A percentile compares a stretch with the other conserved stretches of the same genome.
Conservation (phyloP, 2,329 filamentous ascomycete species). For the Oidium heveae region DNA sequence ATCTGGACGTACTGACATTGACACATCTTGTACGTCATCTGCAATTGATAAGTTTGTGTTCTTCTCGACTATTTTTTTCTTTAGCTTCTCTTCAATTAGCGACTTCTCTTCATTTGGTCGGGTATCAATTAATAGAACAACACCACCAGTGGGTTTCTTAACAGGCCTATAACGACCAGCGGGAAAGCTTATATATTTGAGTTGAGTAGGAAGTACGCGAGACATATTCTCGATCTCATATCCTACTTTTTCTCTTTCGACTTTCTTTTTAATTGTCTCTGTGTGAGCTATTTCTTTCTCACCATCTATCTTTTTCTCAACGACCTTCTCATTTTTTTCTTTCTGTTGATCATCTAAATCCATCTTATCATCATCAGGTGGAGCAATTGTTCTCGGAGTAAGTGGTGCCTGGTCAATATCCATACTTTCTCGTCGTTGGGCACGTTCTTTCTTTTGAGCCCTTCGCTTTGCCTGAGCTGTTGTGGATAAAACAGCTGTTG, state of each 20-base stretch:
- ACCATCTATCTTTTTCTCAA: constrained; percentile 34
- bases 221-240: constrained; percentile 96
- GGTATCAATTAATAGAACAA: constrained; percentile 72
- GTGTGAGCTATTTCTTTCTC: constrained; percentile 31
- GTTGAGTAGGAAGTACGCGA: constrained; percentile 68
- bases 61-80: constrained; percentile 44
- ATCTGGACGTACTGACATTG: constrained; percentile 17
- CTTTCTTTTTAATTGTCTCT: constrained; percentile 56
- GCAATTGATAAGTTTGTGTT: constrained; percentile 20
- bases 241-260: constrained; percentile 86
- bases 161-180: constrained; percentile 81
- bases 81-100: constrained; percentile 75
- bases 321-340: constrained; percentile 22
- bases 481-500: constrained; percentile 85
- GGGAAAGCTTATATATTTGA: constrained; percentile 89
- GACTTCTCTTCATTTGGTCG: constrained; percentile 53
- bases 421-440: constrained; percentile 80
- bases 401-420: constrained; percentile 64
- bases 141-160: constrained; percentile 81
- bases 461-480: constrained; percentile 91
- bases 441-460: constrained; percentile 80
- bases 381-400: constrained; percentile 31
- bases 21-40: constrained; percentile 11
- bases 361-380: constrained; percentile 55
- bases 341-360: constrained; percentile 42